A percentile compares a stretch with the other conserved stretches of the same genome.
phyloP scores from a whole-genome alignment of 495 filamentous ascomycete species.

The Podospora anserina region DNA sequence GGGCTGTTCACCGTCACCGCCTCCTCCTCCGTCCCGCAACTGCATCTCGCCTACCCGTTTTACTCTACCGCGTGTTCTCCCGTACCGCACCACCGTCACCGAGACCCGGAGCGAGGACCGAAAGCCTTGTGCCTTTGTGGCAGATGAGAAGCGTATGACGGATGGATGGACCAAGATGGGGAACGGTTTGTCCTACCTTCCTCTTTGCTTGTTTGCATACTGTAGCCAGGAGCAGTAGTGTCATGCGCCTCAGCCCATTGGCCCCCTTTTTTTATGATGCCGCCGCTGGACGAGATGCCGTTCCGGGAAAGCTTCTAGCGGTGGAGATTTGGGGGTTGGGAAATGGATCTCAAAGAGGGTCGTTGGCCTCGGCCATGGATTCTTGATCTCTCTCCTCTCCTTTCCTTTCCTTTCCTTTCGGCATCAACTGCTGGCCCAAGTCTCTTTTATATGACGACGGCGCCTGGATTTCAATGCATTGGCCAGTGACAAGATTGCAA shows the following conservation, averaged over 20 bases:
- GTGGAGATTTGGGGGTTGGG: not conserved
- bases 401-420: not conserved
- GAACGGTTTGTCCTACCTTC: not conserved
- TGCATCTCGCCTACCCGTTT: not conserved
- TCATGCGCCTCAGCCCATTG: slow-evolving; percentile 6
- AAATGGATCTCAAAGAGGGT: not conserved
- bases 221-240: not conserved
- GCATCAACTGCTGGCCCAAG: not conserved
- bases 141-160: not conserved
- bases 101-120: slow-evolving; percentile 14
- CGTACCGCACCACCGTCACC: not conserved
- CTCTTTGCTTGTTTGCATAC: slow-evolving; percentile 11
- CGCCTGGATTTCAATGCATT: not conserved
- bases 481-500: slow-evolving; percentile 28
- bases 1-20: not conserved
- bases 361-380: slow-evolving; percentile 1
- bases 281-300: not conserved
- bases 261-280: slow-evolving; percentile 1
- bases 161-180: too few relatives aligned
- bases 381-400: not conserved
- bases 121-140: not conserved
- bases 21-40: not conserved
- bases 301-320: slow-evolving; percentile 14
- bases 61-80: not conserved
- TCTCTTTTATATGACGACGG: not conserved